Percentiles rank a stretch among this genome's conserved stretches.
Conservation (phyloP, 768 basidiomycete genomes). For the Gymnopilus junonius region DNA sequence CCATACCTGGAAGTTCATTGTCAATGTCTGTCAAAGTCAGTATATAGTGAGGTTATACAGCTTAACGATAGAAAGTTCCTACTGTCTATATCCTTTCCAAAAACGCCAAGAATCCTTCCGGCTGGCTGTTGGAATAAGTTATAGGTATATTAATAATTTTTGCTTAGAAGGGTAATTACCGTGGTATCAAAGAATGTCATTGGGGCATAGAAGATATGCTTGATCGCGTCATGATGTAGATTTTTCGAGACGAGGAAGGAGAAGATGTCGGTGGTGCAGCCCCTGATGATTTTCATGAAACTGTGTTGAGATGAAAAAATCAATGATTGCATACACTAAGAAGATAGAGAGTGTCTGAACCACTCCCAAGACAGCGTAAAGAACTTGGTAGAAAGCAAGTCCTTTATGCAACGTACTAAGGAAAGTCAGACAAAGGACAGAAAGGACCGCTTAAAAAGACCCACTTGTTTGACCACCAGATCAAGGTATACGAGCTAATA, state of each 20-base stretch:
- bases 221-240: slow-evolving; percentile 60
- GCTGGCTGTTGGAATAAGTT: slow-evolving; percentile 42
- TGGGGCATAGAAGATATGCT: slow-evolving; percentile 67
- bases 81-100: slow-evolving; percentile 73
- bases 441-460: slow-evolving; percentile 14
- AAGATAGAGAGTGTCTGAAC: slow-evolving; percentile 61
- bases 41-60: background rate
- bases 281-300: slow-evolving; percentile 35
- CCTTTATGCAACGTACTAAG: slow-evolving; percentile 48
- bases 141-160: background rate
- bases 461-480: slow-evolving; percentile 75
- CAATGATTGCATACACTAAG: slow-evolving; percentile 43
- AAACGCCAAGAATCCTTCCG: slow-evolving; percentile 65
- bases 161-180: slow-evolving; percentile 27
- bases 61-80: slow-evolving; percentile 13
- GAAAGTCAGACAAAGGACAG: background rate
- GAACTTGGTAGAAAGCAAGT: slow-evolving; percentile 63
- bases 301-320: background rate
- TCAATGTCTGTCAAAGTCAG: slow-evolving; percentile 48
- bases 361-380: slow-evolving; percentile 67
- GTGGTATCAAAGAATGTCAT: slow-evolving; percentile 82
- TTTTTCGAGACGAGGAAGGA: slow-evolving; percentile 64
- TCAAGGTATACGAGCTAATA: slow-evolving; percentile 67
- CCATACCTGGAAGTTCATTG: slow-evolving; percentile 58
- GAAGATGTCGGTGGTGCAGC: slow-evolving; percentile 57